Percentiles rank a stretch among this genome's conserved stretches.
Conservation (phyloP, 768 basidiomycete genomes). For the Boletus speciosus region DNA sequence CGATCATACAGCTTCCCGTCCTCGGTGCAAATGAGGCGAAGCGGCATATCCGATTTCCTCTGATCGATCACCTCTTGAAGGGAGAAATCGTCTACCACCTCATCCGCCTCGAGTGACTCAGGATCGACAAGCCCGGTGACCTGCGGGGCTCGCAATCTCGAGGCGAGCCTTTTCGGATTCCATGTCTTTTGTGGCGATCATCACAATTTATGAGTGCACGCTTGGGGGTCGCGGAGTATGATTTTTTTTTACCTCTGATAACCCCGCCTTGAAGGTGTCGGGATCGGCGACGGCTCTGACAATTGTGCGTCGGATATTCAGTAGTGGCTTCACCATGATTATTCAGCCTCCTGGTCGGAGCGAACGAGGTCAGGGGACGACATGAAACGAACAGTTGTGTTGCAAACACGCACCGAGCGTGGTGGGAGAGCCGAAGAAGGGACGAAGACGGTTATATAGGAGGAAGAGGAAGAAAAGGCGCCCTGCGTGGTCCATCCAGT, state of each 20-base stretch:
- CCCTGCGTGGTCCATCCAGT: background rate
- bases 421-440: too few relatives aligned
- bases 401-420: background rate
- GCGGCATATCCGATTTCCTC: conserved; percentile 20
- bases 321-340: conserved; percentile 10
- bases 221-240: background rate
- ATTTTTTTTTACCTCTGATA: conserved; percentile 2
- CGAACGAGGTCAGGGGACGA: background rate
- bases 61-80: conserved; percentile 15
- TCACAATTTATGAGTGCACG: background rate
- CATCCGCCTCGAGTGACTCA: background rate
- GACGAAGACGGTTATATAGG: background rate
- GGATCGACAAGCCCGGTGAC: background rate
- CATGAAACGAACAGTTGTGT: background rate
- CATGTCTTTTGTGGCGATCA: background rate
- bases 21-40: conserved; percentile 23
- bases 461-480: background rate
- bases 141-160: background rate
- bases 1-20: conserved; percentile 24
- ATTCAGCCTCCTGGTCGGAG: background rate
- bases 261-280: background rate
- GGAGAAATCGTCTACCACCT: background rate
- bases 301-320: conserved; percentile 10
- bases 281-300: conserved; percentile 23
- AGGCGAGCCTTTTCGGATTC: background rate